Conservation (phyloP, 495 filamentous ascomycete genomes). For the Penicillium crystallinum region DNA sequence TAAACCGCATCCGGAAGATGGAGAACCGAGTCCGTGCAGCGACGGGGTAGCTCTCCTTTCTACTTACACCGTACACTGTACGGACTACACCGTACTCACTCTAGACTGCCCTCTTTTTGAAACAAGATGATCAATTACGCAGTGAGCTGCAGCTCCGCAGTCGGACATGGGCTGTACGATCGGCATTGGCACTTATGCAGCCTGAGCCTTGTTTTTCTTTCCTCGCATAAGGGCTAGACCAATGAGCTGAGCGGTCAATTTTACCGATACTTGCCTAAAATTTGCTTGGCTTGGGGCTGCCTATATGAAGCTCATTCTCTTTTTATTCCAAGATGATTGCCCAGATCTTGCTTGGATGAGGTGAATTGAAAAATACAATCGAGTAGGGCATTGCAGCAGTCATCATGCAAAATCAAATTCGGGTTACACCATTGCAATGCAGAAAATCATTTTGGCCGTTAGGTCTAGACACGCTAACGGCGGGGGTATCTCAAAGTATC, state of each 20-base stretch:
- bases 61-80: no score
- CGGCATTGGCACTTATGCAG: not conserved
- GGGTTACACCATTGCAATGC: not conserved
- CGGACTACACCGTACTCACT: no score
- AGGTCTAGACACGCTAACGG: constrained; percentile 1
- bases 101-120: not conserved
- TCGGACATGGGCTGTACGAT: not conserved
- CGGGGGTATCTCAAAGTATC: constrained; percentile 10
- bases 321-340: not conserved
- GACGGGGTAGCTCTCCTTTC: no score
- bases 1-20: constrained; percentile 2
- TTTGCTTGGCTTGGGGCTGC: not conserved
- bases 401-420: not conserved
- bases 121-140: not conserved
- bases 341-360: not conserved
- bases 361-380: no score
- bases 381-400: no score
- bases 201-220: not conserved
- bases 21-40: not conserved
- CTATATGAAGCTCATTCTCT: not conserved
- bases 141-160: not conserved
- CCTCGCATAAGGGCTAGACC: not conserved
- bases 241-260: not conserved
- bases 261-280: not conserved
- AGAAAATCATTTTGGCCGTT: constrained; percentile 3